Percentiles rank a stretch among this genome's conserved stretches.
phyloP scores from a whole-genome alignment of 192 early-diverging fungal genomes.

The Podila minutissima region DNA sequence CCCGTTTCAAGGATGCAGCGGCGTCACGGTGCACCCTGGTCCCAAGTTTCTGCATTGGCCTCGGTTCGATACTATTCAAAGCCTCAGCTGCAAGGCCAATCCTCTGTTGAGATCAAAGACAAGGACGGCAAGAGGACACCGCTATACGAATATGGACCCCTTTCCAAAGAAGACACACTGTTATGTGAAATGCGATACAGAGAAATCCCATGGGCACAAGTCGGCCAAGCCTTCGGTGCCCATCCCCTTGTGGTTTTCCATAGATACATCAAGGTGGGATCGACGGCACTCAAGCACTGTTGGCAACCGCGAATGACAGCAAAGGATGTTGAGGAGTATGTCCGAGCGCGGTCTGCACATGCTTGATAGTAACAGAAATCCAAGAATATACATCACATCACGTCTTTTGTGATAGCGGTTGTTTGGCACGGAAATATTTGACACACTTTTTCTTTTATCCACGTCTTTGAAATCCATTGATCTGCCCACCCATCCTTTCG shows the following conservation, averaged over 20 bases:
- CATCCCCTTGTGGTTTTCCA: conserved; percentile 5
- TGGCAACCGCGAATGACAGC: conserved; percentile 28
- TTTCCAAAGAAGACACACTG: conserved; percentile 16
- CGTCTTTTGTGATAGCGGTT: background rate
- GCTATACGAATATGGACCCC: conserved; percentile 11
- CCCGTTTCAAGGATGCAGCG: too few species aligned
- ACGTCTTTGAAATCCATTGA: too few species aligned
- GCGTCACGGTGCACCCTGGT: too few species aligned
- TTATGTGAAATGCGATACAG: conserved; percentile 28
- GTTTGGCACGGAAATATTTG: too few species aligned
- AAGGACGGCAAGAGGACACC: background rate
- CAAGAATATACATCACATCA: background rate
- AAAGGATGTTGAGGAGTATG: conserved; percentile 16
- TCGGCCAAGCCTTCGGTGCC: conserved; percentile 3
- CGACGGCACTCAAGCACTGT: conserved; percentile 6
- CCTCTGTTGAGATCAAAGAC: too few species aligned
- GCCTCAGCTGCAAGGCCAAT: too few species aligned
- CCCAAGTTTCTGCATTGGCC: too few species aligned
- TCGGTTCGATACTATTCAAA: too few species aligned
- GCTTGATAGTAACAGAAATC: background rate
- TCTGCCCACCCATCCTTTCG: too few species aligned
- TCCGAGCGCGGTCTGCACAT: background rate
- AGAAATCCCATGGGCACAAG: background rate
- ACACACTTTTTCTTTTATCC: too few species aligned
- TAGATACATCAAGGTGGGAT: conserved; percentile 7